These are phyloP conservation scores for Populus davidiana DNA, from an alignment of 345 rosid genomes.

Conservation along the genomic window DNA sequence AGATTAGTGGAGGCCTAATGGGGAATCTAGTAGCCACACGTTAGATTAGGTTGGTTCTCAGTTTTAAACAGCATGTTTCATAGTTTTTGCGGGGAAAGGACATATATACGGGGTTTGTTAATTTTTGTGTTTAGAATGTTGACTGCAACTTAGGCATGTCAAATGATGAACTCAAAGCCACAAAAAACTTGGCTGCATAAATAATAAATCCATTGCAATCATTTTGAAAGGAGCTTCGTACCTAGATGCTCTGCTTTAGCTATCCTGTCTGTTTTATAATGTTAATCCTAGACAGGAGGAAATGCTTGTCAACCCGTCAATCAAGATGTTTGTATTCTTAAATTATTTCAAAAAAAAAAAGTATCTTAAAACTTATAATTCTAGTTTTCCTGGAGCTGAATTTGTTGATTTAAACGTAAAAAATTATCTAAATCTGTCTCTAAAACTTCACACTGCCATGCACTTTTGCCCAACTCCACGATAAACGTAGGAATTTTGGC, in stretches of 20 bases:
- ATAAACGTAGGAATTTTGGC: background rate
- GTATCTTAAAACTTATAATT: background rate
- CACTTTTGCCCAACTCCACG: background rate
- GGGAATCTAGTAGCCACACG: constrained; percentile 72
- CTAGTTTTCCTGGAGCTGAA: background rate
- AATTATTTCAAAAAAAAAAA: background rate
- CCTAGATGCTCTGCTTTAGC: background rate
- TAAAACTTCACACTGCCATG: background rate
- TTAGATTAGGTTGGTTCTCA: constrained; percentile 20
- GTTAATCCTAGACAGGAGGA: background rate
- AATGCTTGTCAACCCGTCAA: background rate
- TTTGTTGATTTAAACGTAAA: background rate
- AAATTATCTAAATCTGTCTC: background rate
- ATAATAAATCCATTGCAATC: background rate
- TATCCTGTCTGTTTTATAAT: background rate
- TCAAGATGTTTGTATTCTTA: background rate
- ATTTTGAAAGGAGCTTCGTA: background rate
- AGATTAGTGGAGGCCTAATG: constrained; percentile 77
- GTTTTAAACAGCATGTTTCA: background rate
- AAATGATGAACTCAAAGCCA: background rate
- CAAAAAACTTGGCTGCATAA: background rate
- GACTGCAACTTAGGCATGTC: background rate
- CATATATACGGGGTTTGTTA: background rate
- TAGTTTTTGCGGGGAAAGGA: background rate
- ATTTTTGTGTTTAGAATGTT: background rate